Conservation (phyloP, 1,284 basidiomycete genomes). For the Tylopilus sp. region DNA sequence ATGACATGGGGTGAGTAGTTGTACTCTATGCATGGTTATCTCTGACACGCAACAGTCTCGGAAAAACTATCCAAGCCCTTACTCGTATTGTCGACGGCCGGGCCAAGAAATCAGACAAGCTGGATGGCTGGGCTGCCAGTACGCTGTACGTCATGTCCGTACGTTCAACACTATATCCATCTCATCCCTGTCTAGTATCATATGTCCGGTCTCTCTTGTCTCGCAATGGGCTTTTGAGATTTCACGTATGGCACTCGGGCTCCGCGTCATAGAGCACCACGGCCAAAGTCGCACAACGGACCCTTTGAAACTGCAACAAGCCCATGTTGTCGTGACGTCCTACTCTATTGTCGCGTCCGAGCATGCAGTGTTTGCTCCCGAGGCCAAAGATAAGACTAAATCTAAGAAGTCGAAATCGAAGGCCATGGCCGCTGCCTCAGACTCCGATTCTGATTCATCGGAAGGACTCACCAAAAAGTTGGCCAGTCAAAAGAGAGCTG, state of each 20-base stretch:
- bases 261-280: slow-evolving; percentile 80
- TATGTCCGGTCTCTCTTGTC: slow-evolving; percentile 83
- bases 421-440: slow-evolving; percentile 29
- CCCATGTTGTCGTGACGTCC: slow-evolving; percentile 82
- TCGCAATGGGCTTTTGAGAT: slow-evolving; percentile 91
- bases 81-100: slow-evolving; percentile 78
- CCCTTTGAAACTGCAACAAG: slow-evolving; percentile 52
- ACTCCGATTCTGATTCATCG: slow-evolving; percentile 41
- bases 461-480: slow-evolving; percentile 24
- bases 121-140: slow-evolving; percentile 64
- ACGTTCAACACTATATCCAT: slow-evolving; percentile 17
- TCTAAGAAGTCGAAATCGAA: slow-evolving; percentile 39
- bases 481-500: slow-evolving; percentile 35
- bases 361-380: slow-evolving; percentile 47
- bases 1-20: slow-evolving; percentile 77
- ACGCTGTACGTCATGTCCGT: slow-evolving; percentile 58
- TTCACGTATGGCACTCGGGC: slow-evolving; percentile 66
- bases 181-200: slow-evolving; percentile 49
- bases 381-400: slow-evolving; percentile 47
- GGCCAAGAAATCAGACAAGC: slow-evolving; percentile 63
- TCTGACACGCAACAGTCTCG: slow-evolving; percentile 51
- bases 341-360: slow-evolving; percentile 80
- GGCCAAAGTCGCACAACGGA: slow-evolving; percentile 71
- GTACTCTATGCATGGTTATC: background rate
- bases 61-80: slow-evolving; percentile 92